Evolutionary conservation across 2,329 filamentous ascomycete genomes (phyloP).

Genomic region (Xylaria sp.): DNA sequence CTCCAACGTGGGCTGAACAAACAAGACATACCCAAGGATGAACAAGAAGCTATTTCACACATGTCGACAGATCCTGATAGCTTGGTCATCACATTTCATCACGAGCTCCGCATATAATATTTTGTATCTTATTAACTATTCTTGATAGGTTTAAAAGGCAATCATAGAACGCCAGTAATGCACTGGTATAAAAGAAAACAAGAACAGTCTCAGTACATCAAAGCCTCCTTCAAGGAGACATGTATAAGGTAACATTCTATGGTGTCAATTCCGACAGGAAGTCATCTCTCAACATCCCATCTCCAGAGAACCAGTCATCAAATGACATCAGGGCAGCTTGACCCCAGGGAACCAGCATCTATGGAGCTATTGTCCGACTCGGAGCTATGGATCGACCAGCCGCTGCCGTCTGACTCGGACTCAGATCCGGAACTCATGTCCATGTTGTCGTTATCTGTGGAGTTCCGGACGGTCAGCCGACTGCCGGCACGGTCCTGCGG

Average conservation of each 20-base stretch:
- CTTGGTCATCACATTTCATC: neutral
- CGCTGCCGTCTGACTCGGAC: slow-evolving; percentile 19
- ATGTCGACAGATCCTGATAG: neutral
- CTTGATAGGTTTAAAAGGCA: neutral
- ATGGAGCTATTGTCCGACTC: slow-evolving; percentile 23
- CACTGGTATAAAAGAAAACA: neutral
- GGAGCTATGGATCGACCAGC: slow-evolving; percentile 27
- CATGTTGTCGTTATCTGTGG: slow-evolving; percentile 22
- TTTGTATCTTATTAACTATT: neutral
- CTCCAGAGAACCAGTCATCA: neutral
- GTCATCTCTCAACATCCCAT: neutral
- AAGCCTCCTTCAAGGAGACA: neutral
- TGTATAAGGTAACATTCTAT: neutral
- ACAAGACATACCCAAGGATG: neutral
- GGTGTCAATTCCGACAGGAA: neutral
- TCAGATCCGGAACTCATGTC: slow-evolving; percentile 39
- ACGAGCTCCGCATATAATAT: neutral
- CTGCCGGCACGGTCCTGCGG: neutral
- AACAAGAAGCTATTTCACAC: neutral
- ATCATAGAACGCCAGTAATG: neutral
- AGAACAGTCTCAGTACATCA: neutral
- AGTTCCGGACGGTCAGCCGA: slow-evolving; percentile 35
- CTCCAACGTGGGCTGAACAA: too few species aligned
- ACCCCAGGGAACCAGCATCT: neutral
- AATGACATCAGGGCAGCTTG: neutral